Base-by-base conservation (phyloP, 139 green algal genomes). In the Zygnema cylindricum region DNA sequence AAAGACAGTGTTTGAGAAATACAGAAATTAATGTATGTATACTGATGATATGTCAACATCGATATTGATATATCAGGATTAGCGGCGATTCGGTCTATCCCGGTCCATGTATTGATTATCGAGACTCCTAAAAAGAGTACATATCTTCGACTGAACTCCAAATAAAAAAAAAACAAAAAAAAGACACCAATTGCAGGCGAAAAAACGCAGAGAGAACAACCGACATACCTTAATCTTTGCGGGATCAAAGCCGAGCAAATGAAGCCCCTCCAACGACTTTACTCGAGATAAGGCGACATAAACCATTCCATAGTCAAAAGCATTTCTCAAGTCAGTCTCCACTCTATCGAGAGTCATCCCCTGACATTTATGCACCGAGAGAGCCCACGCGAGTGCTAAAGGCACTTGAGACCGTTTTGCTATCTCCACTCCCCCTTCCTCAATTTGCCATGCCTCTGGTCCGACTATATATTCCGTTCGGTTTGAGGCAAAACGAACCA, bases 281-380 rank as follows among this genome's bases (percentile, higher is more conserved):
- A 91, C 95, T 0, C 95, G 88, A 23, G 76, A 93, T 1, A 96
- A 91, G 0, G 95, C 95, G 30, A 96, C 95, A 79, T 96, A 96
- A 1, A 93, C 92, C 93, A 95, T 94, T 40, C 95, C 95, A 16
- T 92, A 77, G 81, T 94, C 95, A 84, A 96, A 96, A 0, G 91
- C 90, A 0, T 84, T 81, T 25, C 88, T 81, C 30, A 96, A 82
- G 76, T 81, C 84, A 25, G 91, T 77, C 43, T 89, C 49, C 35
- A 89, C 40, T n/a, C 78, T 41, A 88, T 96, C 94, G n/a, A 96
- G 78, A 1, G 93, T 95, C 94, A 96, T 93, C 38, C 95, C 95
- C 82, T 96, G 95, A 33, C 71, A 93, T 89, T 95, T 96, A 90
- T 96, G 95, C 69, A 96, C 86, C 55, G 77, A 92, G 69, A 96